Evolutionary conservation across 2,329 filamentous ascomycete genomes (phyloP), one percentile per base, ranked within the genome.

Genomic region (Colletotrichum somersetense): DNA sequence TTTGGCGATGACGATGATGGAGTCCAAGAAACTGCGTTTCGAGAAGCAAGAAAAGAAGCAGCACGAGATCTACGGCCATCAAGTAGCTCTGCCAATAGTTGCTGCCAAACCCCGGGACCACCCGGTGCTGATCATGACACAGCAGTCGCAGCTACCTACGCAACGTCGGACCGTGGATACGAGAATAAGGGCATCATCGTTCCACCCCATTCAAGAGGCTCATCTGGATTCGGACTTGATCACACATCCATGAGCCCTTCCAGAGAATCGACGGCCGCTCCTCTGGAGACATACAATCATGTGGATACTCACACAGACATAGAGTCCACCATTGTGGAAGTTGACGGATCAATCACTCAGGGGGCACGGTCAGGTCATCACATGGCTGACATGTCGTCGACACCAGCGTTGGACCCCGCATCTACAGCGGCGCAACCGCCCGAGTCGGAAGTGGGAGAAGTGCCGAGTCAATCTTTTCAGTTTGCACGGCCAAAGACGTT

Each of bases 401-500:
- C 14, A 38, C 61, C 50, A 63, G 67, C 42, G 58, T 46, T 11
- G 23, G 68, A 68, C 16, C 44, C 20, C 26, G 53, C 30, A 1
- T 74, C 73, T 12, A 69, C 48, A 16, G 44, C 50, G 23, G 62
- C 52, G 6, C 62, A 74, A 33, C 40, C 72, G 6, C 23, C 72
- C 16, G 57, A 53, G 5, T 66, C 73, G 18, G 68, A 72, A 8
- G 4, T 16, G 14, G 42, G 66, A 44, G 44, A 57, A 12, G 26
- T 42, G 1, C 12, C 35, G 16, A 2, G 11, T 11, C 42, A 26
- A 8, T 14, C 26, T 14, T 67, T 62, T n/a, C 71, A n/a, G 38
- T 74, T 74, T 52, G 62, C 53, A 14, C 69, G 69, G n/a, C 73
- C 73, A 33, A 71, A 72, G 42, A 64, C 52, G 4, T 74, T 74